Evolutionary conservation across 768 basidiomycete species (phyloP).

Genomic region (Mycena floridula): DNA sequence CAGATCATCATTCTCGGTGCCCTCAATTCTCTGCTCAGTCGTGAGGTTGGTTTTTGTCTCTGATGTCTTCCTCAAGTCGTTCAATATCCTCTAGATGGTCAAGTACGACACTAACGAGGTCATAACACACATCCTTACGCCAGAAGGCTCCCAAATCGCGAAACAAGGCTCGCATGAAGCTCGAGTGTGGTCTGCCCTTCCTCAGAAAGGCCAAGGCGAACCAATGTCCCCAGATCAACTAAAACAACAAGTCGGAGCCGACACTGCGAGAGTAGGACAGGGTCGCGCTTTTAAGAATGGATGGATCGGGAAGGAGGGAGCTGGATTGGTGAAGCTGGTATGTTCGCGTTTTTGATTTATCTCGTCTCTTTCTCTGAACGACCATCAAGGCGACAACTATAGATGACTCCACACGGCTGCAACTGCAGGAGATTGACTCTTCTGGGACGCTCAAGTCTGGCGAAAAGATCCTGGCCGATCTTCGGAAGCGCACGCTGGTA

Average conservation of each 20-base stretch:
- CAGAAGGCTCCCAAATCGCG: constrained; percentile 79
- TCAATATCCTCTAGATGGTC: constrained; percentile 59
- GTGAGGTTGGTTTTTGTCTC: constrained; percentile 53
- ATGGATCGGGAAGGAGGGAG: constrained; percentile 91
- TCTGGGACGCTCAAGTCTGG: constrained; percentile 68
- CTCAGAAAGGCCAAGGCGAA: constrained; percentile 59
- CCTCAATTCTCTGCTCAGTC: constrained; percentile 82
- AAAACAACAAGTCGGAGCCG: constrained; percentile 75
- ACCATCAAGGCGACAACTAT: constrained; percentile 55
- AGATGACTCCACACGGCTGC: constrained; percentile 66
- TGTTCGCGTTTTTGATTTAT: constrained; percentile 18
- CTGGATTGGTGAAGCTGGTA: constrained; percentile 81
- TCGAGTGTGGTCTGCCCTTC: constrained; percentile 85
- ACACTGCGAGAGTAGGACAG: constrained; percentile 90
- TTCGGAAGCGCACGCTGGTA: constrained; percentile 88
- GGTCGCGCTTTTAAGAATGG: constrained; percentile 94
- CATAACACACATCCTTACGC: constrained; percentile 64
- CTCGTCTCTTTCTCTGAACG: constrained; percentile 7
- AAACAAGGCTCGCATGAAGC: constrained; percentile 90
- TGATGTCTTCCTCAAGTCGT: constrained; percentile 2
- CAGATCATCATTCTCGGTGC: constrained; percentile 86
- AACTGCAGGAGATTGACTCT: constrained; percentile 66
- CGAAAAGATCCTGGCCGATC: constrained; percentile 79
- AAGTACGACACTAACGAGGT: constrained; percentile 73
- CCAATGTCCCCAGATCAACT: constrained; percentile 65